These are phyloP conservation scores for Pachysandra terminalis DNA, from an alignment of 164 flowering plant genomes.

Conservation along the genomic window DNA sequence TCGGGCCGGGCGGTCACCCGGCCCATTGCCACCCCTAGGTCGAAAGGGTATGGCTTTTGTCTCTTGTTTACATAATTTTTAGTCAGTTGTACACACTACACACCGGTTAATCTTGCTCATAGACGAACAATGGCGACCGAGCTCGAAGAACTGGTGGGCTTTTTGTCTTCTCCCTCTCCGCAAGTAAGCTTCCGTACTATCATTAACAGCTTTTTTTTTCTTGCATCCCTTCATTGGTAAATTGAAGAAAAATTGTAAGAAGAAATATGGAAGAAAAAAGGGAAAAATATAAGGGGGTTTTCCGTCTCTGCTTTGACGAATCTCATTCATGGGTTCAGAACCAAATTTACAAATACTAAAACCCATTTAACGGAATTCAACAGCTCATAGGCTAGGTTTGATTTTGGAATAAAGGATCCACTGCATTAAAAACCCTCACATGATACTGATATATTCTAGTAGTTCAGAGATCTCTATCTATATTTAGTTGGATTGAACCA, in stretches of 20 bases:
- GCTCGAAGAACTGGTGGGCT: slow-evolving; percentile 70
- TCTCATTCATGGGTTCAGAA: background rate
- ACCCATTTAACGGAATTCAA: background rate
- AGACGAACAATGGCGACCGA: slow-evolving; percentile 66
- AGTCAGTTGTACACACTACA: background rate
- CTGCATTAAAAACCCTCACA: background rate
- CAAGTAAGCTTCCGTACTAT: slow-evolving; percentile 38
- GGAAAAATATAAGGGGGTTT: background rate
- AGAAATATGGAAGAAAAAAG: too few species aligned
- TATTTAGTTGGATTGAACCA: background rate
- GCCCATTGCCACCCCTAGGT: too few species aligned
- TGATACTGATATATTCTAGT: too few species aligned
- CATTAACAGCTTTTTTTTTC: background rate
- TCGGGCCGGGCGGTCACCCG: too few species aligned
- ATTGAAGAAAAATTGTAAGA: background rate
- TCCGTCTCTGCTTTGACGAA: background rate
- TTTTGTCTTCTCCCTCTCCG: slow-evolving; percentile 77
- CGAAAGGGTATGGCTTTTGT: too few species aligned
- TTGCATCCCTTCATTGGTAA: background rate
- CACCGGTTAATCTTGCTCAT: background rate
- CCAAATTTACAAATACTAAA: background rate
- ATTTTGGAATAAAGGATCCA: background rate
- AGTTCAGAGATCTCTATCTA: background rate
- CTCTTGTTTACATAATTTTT: too few species aligned
- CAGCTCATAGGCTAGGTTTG: background rate